Evolutionary conservation across 2,329 filamentous ascomycete species (phyloP), one percentile per base, ranked within the genome.

Genomic region (Alternaria infectoria): DNA sequence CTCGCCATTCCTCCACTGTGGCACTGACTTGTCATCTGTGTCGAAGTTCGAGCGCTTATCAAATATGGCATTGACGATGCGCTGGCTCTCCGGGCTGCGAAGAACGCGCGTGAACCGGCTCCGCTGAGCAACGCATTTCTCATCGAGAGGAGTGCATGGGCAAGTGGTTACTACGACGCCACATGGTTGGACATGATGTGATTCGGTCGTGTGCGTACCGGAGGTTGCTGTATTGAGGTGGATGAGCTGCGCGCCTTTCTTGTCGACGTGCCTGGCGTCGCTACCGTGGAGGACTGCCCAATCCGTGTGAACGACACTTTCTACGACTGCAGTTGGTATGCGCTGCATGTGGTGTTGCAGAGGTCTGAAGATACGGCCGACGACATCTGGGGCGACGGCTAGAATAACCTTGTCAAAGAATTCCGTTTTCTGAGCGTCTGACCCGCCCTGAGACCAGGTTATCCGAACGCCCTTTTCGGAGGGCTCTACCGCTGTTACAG

Each of bases 341-440:
- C 70, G 69, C 1, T 70, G 57, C 66, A 86, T 77, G 4, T 74
- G 65, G 5, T 77, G 54, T 3, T 66, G 64, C 3, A 86, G 67
- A 0, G 84, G 84, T 1, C 73, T 65, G 62, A 85, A 88, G 12
- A 89, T 79, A 6, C 73, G 74, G 6, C 80, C 83, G 0, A 84
- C 85, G 5, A 86, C 81, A 64, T 87, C 82, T 1, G 87, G 87
- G 0, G 86, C 83, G 2, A 88, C 84, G 0, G 86, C 86, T 1
- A 89, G 76, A 23, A 89, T 76, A 1, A 87, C 85, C 3, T 79
- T 80, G 56, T 88, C 86, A 56, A 87, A 88, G 0, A 68, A 56
- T 17, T 83, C 79, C 23, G 58, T 59, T 11, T 78, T 67, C 0
- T 69, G 32, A 0, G 62, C 69, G 3, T 64, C 40, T 5, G 66